Evolutionary conservation across 1,139 yeast species (phyloP).

Genomic region (Scheffersomyces parashehatae): DNA sequence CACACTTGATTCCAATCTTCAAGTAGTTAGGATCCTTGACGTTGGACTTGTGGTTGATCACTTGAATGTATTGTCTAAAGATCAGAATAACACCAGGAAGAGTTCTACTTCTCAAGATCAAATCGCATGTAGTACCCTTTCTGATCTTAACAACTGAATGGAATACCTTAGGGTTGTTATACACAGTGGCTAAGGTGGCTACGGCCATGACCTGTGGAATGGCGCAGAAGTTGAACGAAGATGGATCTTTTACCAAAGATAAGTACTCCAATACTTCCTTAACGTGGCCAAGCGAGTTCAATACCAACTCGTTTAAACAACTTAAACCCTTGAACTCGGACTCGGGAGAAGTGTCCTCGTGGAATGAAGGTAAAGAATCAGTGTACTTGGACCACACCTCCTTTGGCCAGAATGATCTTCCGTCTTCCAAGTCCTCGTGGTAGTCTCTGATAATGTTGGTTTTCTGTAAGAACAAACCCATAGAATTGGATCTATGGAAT

Average conservation of each 20-base stretch:
- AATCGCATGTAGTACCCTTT: slow-evolving; percentile 82
- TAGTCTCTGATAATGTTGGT: slow-evolving; percentile 95
- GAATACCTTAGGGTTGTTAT: slow-evolving; percentile 76
- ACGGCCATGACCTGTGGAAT: slow-evolving; percentile 99
- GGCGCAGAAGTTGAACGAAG: slow-evolving; percentile 88
- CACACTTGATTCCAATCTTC: slow-evolving; percentile 80
- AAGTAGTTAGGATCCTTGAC: slow-evolving; percentile 88
- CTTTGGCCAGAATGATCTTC: slow-evolving; percentile 94
- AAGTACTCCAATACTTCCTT: slow-evolving; percentile 77
- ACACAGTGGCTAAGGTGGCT: slow-evolving; percentile 85
- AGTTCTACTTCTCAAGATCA: slow-evolving; percentile 74
- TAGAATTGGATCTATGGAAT: slow-evolving; percentile 67
- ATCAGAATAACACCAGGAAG: slow-evolving; percentile 74
- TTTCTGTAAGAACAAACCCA: slow-evolving; percentile 95
- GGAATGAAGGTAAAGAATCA: slow-evolving; percentile 60
- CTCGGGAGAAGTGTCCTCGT: slow-evolving; percentile 39
- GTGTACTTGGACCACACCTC: slow-evolving; percentile 90
- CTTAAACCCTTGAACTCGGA: slow-evolving; percentile 55
- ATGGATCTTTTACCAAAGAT: slow-evolving; percentile 75
- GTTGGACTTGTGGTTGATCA: slow-evolving; percentile 74
- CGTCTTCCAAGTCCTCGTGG: slow-evolving; percentile 88
- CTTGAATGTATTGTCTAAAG: slow-evolving; percentile 71
- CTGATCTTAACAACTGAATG: slow-evolving; percentile 80
- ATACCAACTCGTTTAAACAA: slow-evolving; percentile 81
- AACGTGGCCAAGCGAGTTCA: slow-evolving; percentile 77